phyloP scores from a whole-genome alignment of 1,284 basidiomycete species.

The Neonothopanus nambi region DNA sequence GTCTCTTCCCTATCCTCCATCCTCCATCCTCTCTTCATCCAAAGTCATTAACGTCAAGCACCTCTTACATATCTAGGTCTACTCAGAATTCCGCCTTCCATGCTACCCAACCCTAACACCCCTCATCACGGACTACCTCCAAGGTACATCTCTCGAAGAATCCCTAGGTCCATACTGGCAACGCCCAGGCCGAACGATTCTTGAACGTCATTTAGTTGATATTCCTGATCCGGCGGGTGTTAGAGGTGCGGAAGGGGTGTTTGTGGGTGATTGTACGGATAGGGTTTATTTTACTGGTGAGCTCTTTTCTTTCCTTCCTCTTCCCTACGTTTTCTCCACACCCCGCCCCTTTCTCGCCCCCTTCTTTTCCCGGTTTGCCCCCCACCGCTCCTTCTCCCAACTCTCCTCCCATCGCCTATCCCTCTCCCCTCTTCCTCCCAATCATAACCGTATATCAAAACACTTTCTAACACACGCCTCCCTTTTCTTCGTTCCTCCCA shows the following conservation, averaged over 20 bases:
- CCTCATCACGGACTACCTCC: constrained; percentile 61
- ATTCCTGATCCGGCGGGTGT: constrained; percentile 58
- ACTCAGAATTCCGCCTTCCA: constrained; percentile 77
- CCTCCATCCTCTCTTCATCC: no score
- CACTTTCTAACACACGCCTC: background rate
- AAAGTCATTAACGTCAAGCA: no score
- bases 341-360: constrained; percentile 1
- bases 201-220: constrained; percentile 70
- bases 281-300: constrained; percentile 57
- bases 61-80: constrained; percentile 54
- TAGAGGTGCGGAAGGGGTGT: constrained; percentile 3
- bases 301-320: background rate
- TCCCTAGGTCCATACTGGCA: constrained; percentile 78
- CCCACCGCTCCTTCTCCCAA: no score
- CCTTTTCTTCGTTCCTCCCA: background rate
- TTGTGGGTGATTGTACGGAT: constrained; percentile 39
- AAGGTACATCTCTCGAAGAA: constrained; percentile 51
- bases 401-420: no score
- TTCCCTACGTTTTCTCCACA: constrained; percentile 7
- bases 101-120: constrained; percentile 56
- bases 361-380: no score
- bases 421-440: background rate
- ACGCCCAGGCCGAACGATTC: constrained; percentile 76
- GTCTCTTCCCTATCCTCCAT: constrained; percentile 21
- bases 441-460: no score